These are phyloP conservation scores for Clonostachys byssicola DNA, from an alignment of 2,329 filamentous ascomycete genomes.

Conservation along the genomic window DNA sequence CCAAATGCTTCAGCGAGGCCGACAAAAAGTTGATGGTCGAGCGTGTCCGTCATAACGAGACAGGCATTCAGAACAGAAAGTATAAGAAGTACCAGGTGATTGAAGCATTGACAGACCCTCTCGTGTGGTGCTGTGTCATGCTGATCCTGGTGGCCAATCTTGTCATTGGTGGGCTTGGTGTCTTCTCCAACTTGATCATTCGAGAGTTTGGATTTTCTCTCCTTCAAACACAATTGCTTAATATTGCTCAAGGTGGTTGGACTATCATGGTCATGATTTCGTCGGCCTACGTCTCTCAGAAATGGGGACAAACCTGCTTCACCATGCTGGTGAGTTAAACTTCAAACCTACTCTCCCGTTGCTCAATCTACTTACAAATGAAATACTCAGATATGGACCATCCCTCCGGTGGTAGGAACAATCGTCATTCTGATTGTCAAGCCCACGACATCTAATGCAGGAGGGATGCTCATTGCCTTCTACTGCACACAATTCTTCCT, in stretches of 20 bases:
- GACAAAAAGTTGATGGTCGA: conserved; percentile 20
- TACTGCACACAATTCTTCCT: conserved; percentile 39
- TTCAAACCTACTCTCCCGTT: too few relatives aligned
- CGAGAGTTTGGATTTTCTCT: conserved; percentile 65
- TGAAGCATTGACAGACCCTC: conserved; percentile 58
- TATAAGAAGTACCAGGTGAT: conserved; percentile 27
- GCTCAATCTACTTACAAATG: too few relatives aligned
- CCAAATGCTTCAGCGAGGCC: conserved; percentile 39
- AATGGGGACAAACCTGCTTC: conserved; percentile 3
- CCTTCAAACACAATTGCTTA: conserved; percentile 20
- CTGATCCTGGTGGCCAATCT: conserved; percentile 70
- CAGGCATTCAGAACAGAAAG: conserved; percentile 25
- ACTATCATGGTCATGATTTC: conserved; percentile 26
- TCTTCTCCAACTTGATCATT: conserved; percentile 74
- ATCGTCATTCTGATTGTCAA: conserved; percentile 29
- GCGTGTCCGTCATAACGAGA: conserved; percentile 28
- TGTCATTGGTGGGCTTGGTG: conserved; percentile 67
- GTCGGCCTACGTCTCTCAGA: background rate
- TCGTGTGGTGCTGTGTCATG: conserved; percentile 60
- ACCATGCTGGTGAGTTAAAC: conserved; percentile 3
- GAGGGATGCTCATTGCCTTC: conserved; percentile 30
- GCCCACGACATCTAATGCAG: conserved; percentile 18
- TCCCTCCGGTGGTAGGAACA: conserved; percentile 17
- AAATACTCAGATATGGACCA: too few relatives aligned
- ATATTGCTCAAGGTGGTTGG: conserved; percentile 33